These are phyloP conservation scores for Tympanopsis confertula DNA, from an alignment of 2,329 filamentous ascomycete genomes.

Conservation along the genomic window DNA sequence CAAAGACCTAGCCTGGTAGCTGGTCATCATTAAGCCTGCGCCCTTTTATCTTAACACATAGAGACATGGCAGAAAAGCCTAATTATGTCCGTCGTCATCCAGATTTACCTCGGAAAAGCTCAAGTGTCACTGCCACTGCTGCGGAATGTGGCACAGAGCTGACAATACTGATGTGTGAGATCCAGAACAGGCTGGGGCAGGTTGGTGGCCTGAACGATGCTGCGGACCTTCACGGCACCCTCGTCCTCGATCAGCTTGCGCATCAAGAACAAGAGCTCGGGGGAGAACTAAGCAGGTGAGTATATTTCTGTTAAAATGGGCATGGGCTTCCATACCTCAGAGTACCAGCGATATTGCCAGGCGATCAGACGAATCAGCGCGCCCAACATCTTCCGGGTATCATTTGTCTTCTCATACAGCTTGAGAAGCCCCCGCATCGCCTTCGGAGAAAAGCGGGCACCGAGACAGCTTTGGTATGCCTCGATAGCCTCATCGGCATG, in stretches of 20 bases:
- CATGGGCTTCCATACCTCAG: conserved; percentile 49
- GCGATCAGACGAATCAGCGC: conserved; percentile 85
- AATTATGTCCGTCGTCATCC: no score
- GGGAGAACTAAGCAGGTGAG: conserved; percentile 57
- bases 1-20: no score
- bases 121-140: conserved; percentile 88
- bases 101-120: no score
- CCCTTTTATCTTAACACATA: no score
- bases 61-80: no score
- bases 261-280: conserved; percentile 75
- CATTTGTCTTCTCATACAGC: conserved; percentile 65
- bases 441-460: conserved; percentile 84
- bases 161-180: conserved; percentile 90
- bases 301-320: conserved; percentile 4
- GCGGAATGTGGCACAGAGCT: conserved; percentile 84
- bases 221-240: conserved; percentile 90
- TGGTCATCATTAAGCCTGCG: no score
- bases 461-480: conserved; percentile 79
- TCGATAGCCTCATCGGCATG: conserved; percentile 85
- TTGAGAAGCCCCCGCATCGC: conserved; percentile 76
- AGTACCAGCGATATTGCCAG: conserved; percentile 99
- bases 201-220: conserved; percentile 92
- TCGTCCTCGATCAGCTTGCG: conserved; percentile 93
- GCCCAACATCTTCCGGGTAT: conserved; percentile 69
- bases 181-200: conserved; percentile 87